A percentile compares a stretch with the other conserved stretches of the same genome.
These are phyloP conservation scores for Penicillium expansum DNA, from an alignment of 2,329 filamentous ascomycete species.

Conservation along the genomic window DNA sequence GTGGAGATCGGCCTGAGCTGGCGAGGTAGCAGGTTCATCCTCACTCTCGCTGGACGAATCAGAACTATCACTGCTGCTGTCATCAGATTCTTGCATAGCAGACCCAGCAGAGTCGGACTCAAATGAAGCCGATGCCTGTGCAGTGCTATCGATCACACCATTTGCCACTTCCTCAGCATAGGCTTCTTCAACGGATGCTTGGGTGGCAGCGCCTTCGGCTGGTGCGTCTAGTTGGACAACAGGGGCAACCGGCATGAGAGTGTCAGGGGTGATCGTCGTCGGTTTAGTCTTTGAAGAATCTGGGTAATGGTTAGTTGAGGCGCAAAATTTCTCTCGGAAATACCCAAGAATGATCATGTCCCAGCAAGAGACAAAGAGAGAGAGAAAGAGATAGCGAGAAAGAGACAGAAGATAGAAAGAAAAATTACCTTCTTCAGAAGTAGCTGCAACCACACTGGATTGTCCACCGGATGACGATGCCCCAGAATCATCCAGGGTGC, in stretches of 20 bases:
- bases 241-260: neutral
- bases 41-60: conserved; percentile 14
- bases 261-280: neutral
- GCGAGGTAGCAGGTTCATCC: conserved; percentile 18
- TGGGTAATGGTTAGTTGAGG: conserved; percentile 38
- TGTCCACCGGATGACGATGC: conserved; percentile 19
- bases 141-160: conserved; percentile 9
- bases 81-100: conserved; percentile 41
- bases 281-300: conserved; percentile 36
- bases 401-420: neutral
- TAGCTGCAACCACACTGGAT: conserved; percentile 2
- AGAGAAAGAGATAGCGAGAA: neutral
- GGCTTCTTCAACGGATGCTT: conserved; percentile 9
- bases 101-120: conserved; percentile 32
- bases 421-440: conserved; percentile 14
- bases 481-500: conserved; percentile 22
- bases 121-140: conserved; percentile 22
- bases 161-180: conserved; percentile 14
- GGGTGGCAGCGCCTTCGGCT: neutral
- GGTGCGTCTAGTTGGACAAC: neutral
- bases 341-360: neutral
- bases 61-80: conserved; percentile 19
- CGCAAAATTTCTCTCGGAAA: conserved; percentile 8
- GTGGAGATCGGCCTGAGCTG: conserved; percentile 10
- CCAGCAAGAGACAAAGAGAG: neutral